Conservation (phyloP, 495 filamentous ascomycete species). For the Neurospora sp. region DNA sequence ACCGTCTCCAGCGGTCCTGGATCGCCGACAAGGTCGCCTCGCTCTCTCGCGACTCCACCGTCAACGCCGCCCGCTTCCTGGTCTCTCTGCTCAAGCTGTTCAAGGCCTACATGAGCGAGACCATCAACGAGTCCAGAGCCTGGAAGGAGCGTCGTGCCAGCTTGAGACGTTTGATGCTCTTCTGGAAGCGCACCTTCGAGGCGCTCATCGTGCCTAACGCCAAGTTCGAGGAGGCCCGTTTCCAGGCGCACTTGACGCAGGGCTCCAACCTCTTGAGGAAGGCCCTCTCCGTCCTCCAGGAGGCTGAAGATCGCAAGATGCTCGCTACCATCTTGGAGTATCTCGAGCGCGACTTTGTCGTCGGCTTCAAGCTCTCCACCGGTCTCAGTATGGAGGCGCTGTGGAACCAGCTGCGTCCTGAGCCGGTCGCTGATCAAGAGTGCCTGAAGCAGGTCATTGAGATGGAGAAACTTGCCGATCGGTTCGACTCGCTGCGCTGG, state of each 20-base stretch:
- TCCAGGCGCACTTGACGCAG: conserved; percentile 42
- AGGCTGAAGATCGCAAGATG: conserved; percentile 16
- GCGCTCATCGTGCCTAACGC: conserved; percentile 22
- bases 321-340: conserved; percentile 17
- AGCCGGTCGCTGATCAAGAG: conserved; percentile 26
- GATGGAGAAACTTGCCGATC: conserved; percentile 58
- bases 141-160: conserved; percentile 27
- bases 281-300: conserved; percentile 8
- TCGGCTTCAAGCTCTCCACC: conserved; percentile 52
- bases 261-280: conserved; percentile 22
- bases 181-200: conserved; percentile 49
- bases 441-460: conserved; percentile 46
- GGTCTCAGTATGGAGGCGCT: conserved; percentile 78
- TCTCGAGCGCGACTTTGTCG: conserved; percentile 33
- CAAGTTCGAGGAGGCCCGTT: conserved; percentile 42
- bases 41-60: conserved; percentile 56
- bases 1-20: conserved; percentile 57
- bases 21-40: conserved; percentile 46
- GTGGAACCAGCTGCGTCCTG: conserved; percentile 64
- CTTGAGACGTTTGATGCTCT: conserved; percentile 39
- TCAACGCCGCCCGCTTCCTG: conserved; percentile 33
- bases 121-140: conserved; percentile 9
- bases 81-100: conserved; percentile 19
- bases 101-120: conserved; percentile 20
- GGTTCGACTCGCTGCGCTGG: conserved; percentile 60